phyloP scores from a whole-genome alignment of 2,329 filamentous ascomycete genomes.

The Orbilia brochopaga region DNA sequence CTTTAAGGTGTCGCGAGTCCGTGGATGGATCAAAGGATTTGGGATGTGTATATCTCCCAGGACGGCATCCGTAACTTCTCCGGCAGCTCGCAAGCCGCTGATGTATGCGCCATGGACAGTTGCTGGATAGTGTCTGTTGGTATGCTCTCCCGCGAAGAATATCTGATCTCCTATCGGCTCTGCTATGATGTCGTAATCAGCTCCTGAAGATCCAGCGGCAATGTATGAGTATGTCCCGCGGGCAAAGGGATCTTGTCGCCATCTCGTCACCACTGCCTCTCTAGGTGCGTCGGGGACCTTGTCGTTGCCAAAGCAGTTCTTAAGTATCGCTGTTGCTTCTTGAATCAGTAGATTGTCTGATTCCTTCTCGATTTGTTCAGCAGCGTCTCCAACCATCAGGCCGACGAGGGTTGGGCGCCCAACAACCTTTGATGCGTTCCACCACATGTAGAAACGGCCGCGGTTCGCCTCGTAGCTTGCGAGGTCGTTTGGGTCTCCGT shows the following conservation, averaged over 20 bases:
- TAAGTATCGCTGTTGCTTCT: constrained; percentile 80
- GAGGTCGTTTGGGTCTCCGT: constrained; percentile 51
- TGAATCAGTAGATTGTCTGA: constrained; percentile 76
- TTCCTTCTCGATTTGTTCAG: constrained; percentile 80
- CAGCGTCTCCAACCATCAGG: constrained; percentile 93
- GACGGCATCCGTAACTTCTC: constrained; percentile 80
- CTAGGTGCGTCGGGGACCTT: constrained; percentile 73
- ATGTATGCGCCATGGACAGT: constrained; percentile 97
- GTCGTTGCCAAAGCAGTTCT: constrained; percentile 72
- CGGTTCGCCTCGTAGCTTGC: constrained; percentile 53
- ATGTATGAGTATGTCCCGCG: constrained; percentile 94
- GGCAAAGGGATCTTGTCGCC: constrained; percentile 90
- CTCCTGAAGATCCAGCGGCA: constrained; percentile 77
- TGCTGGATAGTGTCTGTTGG: constrained; percentile 91
- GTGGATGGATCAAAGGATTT: constrained; percentile 73
- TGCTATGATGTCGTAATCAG: constrained; percentile 94
- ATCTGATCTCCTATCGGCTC: constrained; percentile 76
- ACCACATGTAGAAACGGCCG: constrained; percentile 89
- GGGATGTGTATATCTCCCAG: constrained; percentile 81
- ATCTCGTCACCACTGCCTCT: constrained; percentile 88
- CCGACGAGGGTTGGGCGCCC: constrained; percentile 77
- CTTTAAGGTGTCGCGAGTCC: constrained; percentile 55
- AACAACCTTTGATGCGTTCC: constrained; percentile 89
- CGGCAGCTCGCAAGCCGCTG: constrained; percentile 86
- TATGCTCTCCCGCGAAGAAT: constrained; percentile 95